Base-by-base conservation (phyloP, 2,329 filamentous ascomycete species). In the Verticillium alfalfae region DNA sequence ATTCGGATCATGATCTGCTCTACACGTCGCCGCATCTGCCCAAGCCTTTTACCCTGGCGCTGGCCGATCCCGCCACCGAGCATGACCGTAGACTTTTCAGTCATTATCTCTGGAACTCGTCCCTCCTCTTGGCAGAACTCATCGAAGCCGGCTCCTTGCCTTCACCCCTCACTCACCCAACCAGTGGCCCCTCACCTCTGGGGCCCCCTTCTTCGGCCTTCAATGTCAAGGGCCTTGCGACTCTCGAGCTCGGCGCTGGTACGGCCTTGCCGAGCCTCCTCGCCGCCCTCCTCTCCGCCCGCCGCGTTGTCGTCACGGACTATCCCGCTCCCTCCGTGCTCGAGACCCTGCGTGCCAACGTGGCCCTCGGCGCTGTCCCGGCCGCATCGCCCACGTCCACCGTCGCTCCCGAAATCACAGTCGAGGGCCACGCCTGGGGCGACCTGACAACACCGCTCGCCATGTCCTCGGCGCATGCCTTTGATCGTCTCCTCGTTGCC, bases 81-180 rank as follows among this genome's bases (percentile, higher is more conserved):
- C 74, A 79, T 36, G 83, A 86, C 67, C 76, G 87, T 58, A 72
- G 74, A 22, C 80, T 91, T 55, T 92, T 91, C 70, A 86, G 86
- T 64, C 89, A 92, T 70, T 91, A 88, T 71, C 74, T 92, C 34
- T 92, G 89, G 89, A 92, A 92, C 73, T 80, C 88, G 7, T 81
- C 78, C 18, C 71, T 87, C 57, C 72, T 84, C 65, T 75, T 85
- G 1, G 83, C 81, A 9, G 84, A 85, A 72, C 74, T 85, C 34
- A 74, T 86, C 61, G 84, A 87, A 70, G 77, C 77, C 8, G 80
- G 78, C 52, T 75, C 78, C 6, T 67, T 83, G 26, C 67, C 66
- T 15, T n/a, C 8, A 18, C 45, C 45, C 41, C 54, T 72, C 7
- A 60, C 59, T 10, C 57, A 63, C 64, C 64, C 60, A 34, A 62